Base-by-base conservation (phyloP, 768 basidiomycete genomes). In the Butyriboletus loyo region DNA sequence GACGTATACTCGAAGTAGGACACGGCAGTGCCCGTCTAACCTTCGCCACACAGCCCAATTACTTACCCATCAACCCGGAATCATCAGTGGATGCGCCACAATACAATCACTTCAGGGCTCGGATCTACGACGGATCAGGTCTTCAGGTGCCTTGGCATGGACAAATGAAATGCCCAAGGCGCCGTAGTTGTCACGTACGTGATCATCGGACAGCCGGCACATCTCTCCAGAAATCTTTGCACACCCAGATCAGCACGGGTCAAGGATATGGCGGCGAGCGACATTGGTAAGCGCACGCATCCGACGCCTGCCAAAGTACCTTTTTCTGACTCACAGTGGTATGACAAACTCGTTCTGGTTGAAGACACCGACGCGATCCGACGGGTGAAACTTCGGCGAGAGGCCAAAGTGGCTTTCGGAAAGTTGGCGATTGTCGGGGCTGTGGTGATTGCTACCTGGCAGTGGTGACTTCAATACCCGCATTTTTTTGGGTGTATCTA, bases 91-190 rank as follows among this genome's bases (percentile, higher is more conserved):
- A 87, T 60, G 74, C 68, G 22, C 84, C 84, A 0, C 66, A 71
- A 74, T 32, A 66, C 70, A 15, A 83, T 87, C 32, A 80, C 85
- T 0, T 62, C 71, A 9, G 71, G 77, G 7, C 73, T 81, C 22
- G 71, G 74, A 8, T 80, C 75, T 17, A 77, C 78, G 3, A 71
- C 78, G 2, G 87, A 87, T 28, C 87, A 90, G 63, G 78, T 88
- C 9, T 72, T 89, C n/a, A n/a, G n/a, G n/a, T n/a, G n/a, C n/a
- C 5, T 73, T 89, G 8, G 85, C 86, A 1, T 88, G 87, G 87
- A 77, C 80, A 5, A 86, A 82, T 61, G 74, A 79, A 7, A 89
- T n/a, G n/a, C n/a, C n/a, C n/a, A 90, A 64, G 84, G 82, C 10
- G 80, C 79, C 0, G 79, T 87, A 5, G 77, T 78, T 24, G 76